Percentiles rank a stretch among this genome's conserved stretches.
These are phyloP conservation scores for Penicillium fuscoglaucum DNA, from an alignment of 2,329 filamentous ascomycete genomes.

Conservation along the genomic window DNA sequence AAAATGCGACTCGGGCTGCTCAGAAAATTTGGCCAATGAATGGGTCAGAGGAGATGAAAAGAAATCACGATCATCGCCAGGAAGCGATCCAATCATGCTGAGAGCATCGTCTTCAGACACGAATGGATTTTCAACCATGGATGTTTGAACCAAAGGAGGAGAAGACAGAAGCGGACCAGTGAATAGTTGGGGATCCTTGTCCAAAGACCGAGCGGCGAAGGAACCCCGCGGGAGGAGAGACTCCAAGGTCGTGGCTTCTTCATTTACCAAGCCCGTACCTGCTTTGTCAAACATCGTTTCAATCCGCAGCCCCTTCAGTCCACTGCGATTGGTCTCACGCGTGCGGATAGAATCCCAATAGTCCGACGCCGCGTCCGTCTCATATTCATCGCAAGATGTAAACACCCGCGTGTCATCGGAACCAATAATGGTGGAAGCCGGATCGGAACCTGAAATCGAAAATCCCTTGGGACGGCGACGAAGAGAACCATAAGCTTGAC, in stretches of 20 bases:
- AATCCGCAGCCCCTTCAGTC: conserved; percentile 57
- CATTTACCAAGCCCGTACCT: conserved; percentile 37
- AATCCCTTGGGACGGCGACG: conserved; percentile 51
- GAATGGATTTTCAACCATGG: conserved; percentile 21
- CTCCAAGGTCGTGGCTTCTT: conserved; percentile 48
- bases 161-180: conserved; percentile 17
- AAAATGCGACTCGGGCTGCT: not conserved
- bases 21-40: conserved; percentile 12
- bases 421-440: conserved; percentile 59
- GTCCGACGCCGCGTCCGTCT: conserved; percentile 62
- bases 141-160: conserved; percentile 14
- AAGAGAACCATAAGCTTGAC: conserved; percentile 25
- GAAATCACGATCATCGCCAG: conserved; percentile 22
- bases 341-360: conserved; percentile 65
- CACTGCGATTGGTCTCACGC: conserved; percentile 55
- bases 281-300: conserved; percentile 65
- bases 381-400: conserved; percentile 61
- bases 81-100: conserved; percentile 33
- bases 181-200: conserved; percentile 23
- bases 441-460: conserved; percentile 59
- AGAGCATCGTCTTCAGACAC: conserved; percentile 28
- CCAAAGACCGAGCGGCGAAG: conserved; percentile 36
- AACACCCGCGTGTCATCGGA: conserved; percentile 62
- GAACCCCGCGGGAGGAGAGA: conserved; percentile 52
- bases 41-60: conserved; percentile 8